These are phyloP conservation scores for Fusarium oxysporum DNA, from an alignment of 2,329 filamentous ascomycete genomes.

Conservation along the genomic window DNA sequence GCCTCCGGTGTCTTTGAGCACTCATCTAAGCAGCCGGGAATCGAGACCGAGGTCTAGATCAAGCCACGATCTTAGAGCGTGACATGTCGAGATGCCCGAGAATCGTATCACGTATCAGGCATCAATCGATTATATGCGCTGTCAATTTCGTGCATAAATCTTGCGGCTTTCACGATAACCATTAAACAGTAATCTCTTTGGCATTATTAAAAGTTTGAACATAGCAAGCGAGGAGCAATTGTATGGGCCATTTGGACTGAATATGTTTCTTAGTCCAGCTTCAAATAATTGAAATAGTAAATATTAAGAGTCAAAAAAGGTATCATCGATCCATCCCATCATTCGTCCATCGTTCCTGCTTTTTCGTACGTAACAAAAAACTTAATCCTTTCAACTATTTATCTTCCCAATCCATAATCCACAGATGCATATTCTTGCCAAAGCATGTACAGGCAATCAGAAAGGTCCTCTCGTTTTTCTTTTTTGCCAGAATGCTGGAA, in stretches of 20 bases:
- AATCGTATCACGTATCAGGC: background rate
- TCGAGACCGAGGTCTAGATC: slow-evolving; percentile 76
- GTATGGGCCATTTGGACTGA: background rate
- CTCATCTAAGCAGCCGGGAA: slow-evolving; percentile 65
- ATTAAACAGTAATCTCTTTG: background rate
- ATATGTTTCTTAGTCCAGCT: background rate
- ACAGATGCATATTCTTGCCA: slow-evolving; percentile 8
- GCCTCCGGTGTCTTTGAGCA: slow-evolving; percentile 69
- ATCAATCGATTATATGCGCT: background rate
- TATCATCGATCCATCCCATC: slow-evolving; percentile 35
- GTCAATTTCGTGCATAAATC: background rate
- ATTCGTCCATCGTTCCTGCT: slow-evolving; percentile 34
- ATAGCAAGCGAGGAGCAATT: slow-evolving; percentile 28
- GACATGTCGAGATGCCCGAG: background rate
- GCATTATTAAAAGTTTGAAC: slow-evolving; percentile 6
- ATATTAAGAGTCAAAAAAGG: slow-evolving; percentile 24
- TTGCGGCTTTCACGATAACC: background rate
- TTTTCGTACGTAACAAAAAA: slow-evolving; percentile 22
- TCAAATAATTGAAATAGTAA: slow-evolving; percentile 16
- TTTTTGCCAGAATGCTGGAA: slow-evolving; percentile 20
- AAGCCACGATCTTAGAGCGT: slow-evolving; percentile 28
- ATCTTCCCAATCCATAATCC: slow-evolving; percentile 11
- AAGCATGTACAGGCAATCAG: slow-evolving; percentile 2
- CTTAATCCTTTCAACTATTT: background rate
- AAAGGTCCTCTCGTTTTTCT: slow-evolving; percentile 1